These are phyloP conservation scores for Sarcodon sp. DNA, from an alignment of 768 basidiomycete species.

Conservation along the genomic window DNA sequence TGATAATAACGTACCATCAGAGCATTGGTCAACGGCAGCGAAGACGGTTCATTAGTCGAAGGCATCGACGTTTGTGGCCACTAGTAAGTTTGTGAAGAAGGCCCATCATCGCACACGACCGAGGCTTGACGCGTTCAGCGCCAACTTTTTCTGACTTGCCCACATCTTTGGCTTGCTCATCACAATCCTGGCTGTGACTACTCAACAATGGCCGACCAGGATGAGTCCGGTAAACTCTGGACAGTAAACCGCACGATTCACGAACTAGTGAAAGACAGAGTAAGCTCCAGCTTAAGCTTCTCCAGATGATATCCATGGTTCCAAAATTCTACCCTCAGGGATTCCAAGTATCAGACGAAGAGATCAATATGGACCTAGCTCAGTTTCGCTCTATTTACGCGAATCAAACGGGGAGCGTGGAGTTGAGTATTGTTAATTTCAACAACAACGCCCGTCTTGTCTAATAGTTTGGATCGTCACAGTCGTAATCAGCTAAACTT, in stretches of 20 bases:
- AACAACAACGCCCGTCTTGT: not conserved
- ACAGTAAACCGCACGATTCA: slow-evolving; percentile 94
- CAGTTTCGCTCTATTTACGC: slow-evolving; percentile 69
- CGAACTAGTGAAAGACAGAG: slow-evolving; percentile 92
- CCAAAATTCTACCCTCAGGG: slow-evolving; percentile 43
- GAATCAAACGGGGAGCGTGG: slow-evolving; percentile 60
- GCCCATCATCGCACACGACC: not conserved
- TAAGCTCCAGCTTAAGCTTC: slow-evolving; percentile 22
- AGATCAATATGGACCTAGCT: slow-evolving; percentile 78
- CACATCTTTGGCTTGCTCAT: not conserved
- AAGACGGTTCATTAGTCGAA: slow-evolving; percentile 7
- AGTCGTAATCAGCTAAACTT: slow-evolving; percentile 89
- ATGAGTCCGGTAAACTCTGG: slow-evolving; percentile 86
- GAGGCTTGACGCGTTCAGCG: not conserved
- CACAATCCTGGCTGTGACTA: not conserved
- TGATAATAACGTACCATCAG: slow-evolving; percentile 18
- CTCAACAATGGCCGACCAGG: slow-evolving; percentile 48
- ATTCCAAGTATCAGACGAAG: slow-evolving; percentile 88
- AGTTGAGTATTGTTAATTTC: slow-evolving; percentile 31
- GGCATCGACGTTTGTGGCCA: slow-evolving; percentile 5
- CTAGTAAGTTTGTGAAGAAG: slow-evolving; percentile 3
- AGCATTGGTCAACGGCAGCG: slow-evolving; percentile 12
- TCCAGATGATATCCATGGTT: not conserved
- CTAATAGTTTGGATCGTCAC: slow-evolving; percentile 6
- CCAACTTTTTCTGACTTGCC: not conserved